phyloP scores from a whole-genome alignment of 257 asterid genomes.

The Leptodermis oblonga region DNA sequence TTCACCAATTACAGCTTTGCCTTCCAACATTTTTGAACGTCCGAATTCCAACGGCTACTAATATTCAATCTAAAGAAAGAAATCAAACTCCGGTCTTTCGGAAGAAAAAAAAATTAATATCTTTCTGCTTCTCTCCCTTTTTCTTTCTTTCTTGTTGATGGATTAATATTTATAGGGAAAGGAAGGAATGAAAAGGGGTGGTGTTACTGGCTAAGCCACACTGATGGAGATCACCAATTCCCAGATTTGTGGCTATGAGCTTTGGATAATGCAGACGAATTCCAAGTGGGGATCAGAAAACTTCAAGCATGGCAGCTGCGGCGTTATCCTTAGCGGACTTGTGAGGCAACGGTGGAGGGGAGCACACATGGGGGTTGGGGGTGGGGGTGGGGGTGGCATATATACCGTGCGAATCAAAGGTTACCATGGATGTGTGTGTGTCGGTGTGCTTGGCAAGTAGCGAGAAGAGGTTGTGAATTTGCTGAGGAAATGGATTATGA shows the following conservation, averaged over 20 bases:
- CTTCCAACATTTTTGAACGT: conserved; percentile 52
- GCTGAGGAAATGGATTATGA: background rate
- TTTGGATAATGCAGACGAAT: conserved; percentile 11
- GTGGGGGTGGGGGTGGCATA: background rate
- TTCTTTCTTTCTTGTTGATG: background rate
- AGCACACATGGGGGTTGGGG: conserved; percentile 6
- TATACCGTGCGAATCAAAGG: background rate
- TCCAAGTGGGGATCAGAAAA: conserved; percentile 13
- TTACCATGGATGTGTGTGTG: background rate
- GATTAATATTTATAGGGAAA: conserved; percentile 20
- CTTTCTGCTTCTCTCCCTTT: background rate
- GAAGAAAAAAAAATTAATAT: too few relatives aligned
- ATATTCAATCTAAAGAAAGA: too few relatives aligned
- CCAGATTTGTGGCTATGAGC: conserved; percentile 44
- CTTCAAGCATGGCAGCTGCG: background rate
- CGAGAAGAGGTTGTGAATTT: conserved; percentile 15
- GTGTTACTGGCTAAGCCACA: conserved; percentile 19
- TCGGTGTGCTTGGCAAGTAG: too few relatives aligned
- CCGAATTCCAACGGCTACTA: background rate
- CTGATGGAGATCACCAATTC: conserved; percentile 36
- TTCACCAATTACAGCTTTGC: conserved; percentile 77
- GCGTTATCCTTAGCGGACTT: background rate
- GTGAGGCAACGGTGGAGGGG: background rate
- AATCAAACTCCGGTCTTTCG: too few relatives aligned
- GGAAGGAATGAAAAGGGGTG: background rate